Conservation (phyloP, 2,329 filamentous ascomycete genomes). For the Neoascochyta sp. region DNA sequence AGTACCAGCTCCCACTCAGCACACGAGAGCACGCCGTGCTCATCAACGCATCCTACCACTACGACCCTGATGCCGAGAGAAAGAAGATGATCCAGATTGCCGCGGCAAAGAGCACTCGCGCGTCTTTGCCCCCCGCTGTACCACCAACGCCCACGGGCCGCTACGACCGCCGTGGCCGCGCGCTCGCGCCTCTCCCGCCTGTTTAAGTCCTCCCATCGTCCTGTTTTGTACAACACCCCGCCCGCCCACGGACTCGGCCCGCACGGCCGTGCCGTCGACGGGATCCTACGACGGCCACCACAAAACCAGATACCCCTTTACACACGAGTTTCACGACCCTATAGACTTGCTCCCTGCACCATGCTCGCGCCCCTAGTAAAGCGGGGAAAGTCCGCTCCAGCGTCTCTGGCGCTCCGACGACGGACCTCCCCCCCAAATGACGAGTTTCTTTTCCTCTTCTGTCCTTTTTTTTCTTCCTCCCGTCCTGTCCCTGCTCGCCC, state of each 20-base stretch:
- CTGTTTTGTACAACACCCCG: constrained; percentile 19
- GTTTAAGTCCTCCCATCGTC: constrained; percentile 5
- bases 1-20: constrained; percentile 67
- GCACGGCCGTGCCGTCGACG: no score
- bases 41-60: constrained; percentile 41
- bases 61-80: constrained; percentile 36
- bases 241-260: constrained; percentile 11
- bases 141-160: constrained; percentile 24
- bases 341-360: constrained; percentile 25
- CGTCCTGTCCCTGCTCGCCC: constrained; percentile 1
- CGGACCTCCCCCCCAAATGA: constrained; percentile 8
- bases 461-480: constrained; percentile 7
- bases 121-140: constrained; percentile 13
- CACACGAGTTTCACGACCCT: constrained; percentile 36
- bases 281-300: no score
- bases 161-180: constrained; percentile 25
- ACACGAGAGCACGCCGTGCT: constrained; percentile 52
- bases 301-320: constrained; percentile 37
- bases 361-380: background rate
- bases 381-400: constrained; percentile 4
- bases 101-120: constrained; percentile 5
- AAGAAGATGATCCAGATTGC: constrained; percentile 23
- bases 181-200: constrained; percentile 7
- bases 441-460: constrained; percentile 6
- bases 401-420: constrained; percentile 1